Conservation (phyloP, 2,329 filamentous ascomycete genomes). For the Claviceps sorghi region DNA sequence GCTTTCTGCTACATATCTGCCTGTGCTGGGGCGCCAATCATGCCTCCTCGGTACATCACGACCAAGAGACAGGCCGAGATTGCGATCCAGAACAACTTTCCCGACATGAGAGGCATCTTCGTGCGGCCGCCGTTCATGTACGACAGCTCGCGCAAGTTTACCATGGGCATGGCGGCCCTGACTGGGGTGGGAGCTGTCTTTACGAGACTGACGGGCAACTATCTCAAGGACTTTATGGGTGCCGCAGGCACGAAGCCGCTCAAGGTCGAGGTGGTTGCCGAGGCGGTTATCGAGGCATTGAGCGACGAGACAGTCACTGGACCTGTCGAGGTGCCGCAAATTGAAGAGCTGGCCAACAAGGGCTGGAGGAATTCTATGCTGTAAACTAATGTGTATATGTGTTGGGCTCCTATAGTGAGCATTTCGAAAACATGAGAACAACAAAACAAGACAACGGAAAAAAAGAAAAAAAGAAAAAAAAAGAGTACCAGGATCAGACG, state of each 20-base stretch:
- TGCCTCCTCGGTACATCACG: constrained; percentile 73
- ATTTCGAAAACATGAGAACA: background rate
- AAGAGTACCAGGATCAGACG: background rate
- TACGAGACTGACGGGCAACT: constrained; percentile 63
- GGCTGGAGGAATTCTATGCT: constrained; percentile 87
- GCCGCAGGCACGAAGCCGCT: constrained; percentile 73
- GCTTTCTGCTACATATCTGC: constrained; percentile 84
- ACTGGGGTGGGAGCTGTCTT: constrained; percentile 61
- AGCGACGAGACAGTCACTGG: constrained; percentile 59
- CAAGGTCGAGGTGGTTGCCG: constrained; percentile 73
- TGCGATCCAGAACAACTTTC: constrained; percentile 57
- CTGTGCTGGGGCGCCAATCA: constrained; percentile 66
- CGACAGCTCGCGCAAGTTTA: constrained; percentile 67
- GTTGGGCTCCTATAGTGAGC: background rate
- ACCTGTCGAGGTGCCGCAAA: constrained; percentile 60
- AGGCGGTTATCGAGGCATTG: constrained; percentile 79
- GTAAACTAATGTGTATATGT: constrained; percentile 24
- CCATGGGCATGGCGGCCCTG: constrained; percentile 68
- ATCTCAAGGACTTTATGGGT: constrained; percentile 64
- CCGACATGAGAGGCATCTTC: constrained; percentile 65
- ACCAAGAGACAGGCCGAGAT: constrained; percentile 87
- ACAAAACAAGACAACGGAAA: background rate
- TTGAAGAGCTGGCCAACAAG: constrained; percentile 66
- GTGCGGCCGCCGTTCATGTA: constrained; percentile 80
- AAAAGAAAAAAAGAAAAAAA: background rate